Conservation (phyloP, 352 stramenopile genomes). For the Nothophytophthora sp. region DNA sequence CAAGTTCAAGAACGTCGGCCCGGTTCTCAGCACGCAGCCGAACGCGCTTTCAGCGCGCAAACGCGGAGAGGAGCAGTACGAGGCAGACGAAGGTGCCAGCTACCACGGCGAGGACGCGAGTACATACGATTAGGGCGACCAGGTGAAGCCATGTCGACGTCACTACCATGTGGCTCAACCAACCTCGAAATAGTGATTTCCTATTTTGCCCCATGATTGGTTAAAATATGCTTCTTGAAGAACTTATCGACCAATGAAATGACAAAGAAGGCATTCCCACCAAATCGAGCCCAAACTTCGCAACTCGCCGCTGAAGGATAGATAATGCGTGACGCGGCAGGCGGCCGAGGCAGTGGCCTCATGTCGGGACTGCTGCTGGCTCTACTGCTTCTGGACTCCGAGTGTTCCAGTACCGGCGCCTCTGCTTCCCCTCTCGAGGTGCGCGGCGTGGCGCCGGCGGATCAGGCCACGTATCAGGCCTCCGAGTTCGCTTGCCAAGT, state of each 20-base stretch:
- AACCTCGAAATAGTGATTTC: background rate
- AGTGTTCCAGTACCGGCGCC: background rate
- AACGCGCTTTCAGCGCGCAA: conserved; percentile 14
- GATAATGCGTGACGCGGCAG: background rate
- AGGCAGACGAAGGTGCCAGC: background rate
- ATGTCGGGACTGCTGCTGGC: conserved; percentile 15
- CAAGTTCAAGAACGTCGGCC: conserved; percentile 83
- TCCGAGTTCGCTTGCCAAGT: conserved; percentile 35
- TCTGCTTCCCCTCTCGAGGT: conserved; percentile 20
- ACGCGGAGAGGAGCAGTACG: conserved; percentile 2
- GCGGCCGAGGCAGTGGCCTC: background rate
- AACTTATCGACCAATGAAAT: conserved; percentile 16
- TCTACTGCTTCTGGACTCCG: conserved; percentile 11
- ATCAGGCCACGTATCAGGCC: conserved; percentile 26
- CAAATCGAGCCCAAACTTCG: no score
- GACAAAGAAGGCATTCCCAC: background rate
- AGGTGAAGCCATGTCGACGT: background rate
- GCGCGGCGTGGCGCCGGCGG: conserved; percentile 39
- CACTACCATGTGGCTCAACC: conserved; percentile 6
- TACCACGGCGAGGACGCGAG: background rate
- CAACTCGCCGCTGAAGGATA: no score
- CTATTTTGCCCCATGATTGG: background rate
- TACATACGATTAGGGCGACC: background rate
- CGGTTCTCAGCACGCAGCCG: conserved; percentile 68
- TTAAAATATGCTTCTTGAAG: conserved; percentile 7